Percentiles rank a stretch among this genome's conserved stretches.
Evolutionary conservation across 108 stramenopile species (phyloP).

Genomic region (Chaetoceros muelleri): DNA sequence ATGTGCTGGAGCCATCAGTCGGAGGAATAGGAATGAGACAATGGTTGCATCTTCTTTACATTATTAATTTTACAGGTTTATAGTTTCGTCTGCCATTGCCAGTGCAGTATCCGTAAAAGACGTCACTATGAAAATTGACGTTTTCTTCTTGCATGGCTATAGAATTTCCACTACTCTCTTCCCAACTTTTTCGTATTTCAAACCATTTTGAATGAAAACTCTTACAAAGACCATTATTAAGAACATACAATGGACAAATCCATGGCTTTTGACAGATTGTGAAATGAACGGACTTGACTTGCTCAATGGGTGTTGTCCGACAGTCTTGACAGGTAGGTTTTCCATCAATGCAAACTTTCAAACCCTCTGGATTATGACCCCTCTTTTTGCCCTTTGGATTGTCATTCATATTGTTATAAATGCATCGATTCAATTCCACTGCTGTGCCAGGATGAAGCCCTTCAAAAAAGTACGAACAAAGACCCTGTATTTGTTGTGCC

Average conservation of each 20-base stretch:
- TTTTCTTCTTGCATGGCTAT: background rate
- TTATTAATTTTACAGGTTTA: no score
- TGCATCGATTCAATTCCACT: conserved; percentile 78
- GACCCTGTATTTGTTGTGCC: conserved; percentile 25
- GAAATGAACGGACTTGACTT: conserved; percentile 78
- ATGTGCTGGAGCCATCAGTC: no score
- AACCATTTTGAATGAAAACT: background rate
- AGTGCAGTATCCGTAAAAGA: background rate
- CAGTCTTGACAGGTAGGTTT: conserved; percentile 57
- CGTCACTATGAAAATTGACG: background rate
- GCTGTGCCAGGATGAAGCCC: conserved; percentile 35
- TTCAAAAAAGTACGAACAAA: conserved; percentile 83
- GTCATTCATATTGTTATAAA: conserved; percentile 89
- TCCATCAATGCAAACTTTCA: conserved; percentile 16
- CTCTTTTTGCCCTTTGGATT: conserved; percentile 30
- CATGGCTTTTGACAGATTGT: conserved; percentile 90
- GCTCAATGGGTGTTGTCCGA: conserved; percentile 24
- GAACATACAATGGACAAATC: conserved; percentile 32
- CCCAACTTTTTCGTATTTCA: background rate
- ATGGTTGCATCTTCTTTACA: no score
- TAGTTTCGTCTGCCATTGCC: no score
- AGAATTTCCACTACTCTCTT: background rate
- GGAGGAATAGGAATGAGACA: no score
- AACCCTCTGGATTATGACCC: background rate
- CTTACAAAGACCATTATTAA: background rate